Evolutionary conservation across 2,329 filamentous ascomycete genomes (phyloP), one percentile per base, ranked within the genome.

Genomic region (Coniochaeta ligniaria): DNA sequence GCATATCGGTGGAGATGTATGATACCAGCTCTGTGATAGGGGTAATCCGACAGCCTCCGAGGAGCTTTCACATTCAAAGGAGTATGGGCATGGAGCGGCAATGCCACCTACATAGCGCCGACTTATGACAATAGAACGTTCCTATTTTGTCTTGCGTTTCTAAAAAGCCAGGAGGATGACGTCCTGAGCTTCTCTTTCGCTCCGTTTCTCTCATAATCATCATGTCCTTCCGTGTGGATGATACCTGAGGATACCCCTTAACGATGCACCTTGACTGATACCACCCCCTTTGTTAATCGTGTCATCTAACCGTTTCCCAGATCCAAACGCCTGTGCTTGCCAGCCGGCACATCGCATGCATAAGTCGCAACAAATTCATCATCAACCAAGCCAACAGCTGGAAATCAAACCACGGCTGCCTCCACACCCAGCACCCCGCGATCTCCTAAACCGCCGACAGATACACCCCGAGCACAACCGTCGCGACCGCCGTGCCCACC

Each of bases 401-500:
- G 47, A 52, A 31, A 26, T 52, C 47, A 11, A 52, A 12, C 22
- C 45, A 50, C 45, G 20, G 9, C 45, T 24, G 22, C 26, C 6
- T 52, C 22, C 22, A 17, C 47, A 52, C 3, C 22, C 26, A 52
- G 4, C 6, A n/a, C 3, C n/a, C 22, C 47, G 47, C 47, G 7
- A 28, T 31, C 12, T 52, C 47, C 47, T 52, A 52, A 12, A 52
- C 26, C n/a, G 24, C 22, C 11, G 26, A 16, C 35, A 58, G 35
- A 8, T 33, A 41, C 35, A 31, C 58, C 55, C 8, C 43, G 59
- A 14, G 26, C 22, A 60, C 59, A 14, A 62, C 59, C 35, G 59
- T 61, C 12, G 24, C 64, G 38, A 45, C 52, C 59, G 63, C 17
- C n/a, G 52, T 59, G 56, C 61, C 22, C 58, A 35, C 58, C 59